phyloP scores from a whole-genome alignment of 192 early-diverging fungal genomes.

The Rhizophagus prolifer region DNA sequence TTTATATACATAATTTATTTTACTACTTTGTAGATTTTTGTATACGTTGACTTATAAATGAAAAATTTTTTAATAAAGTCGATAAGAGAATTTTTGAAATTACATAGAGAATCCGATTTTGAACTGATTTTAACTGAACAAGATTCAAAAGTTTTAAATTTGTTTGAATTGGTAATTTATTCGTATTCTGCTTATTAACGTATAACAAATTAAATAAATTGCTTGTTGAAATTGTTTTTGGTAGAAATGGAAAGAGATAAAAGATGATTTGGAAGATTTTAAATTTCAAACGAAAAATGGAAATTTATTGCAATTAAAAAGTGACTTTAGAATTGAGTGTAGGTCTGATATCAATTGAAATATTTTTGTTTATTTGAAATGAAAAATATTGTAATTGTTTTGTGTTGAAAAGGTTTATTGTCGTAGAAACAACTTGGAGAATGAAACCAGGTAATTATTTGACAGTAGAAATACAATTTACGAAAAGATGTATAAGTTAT shows the following conservation, averaged over 20 bases:
- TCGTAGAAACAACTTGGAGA: conserved; percentile 14
- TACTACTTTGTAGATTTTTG: background rate
- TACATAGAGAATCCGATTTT: conserved; percentile 3
- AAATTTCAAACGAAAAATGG: background rate
- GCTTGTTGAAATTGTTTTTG: background rate
- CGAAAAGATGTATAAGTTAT: background rate
- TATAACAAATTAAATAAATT: background rate
- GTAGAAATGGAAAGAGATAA: background rate
- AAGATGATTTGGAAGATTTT: background rate
- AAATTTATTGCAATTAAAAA: background rate
- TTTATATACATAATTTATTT: background rate
- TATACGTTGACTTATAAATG: background rate
- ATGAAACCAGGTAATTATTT: background rate
- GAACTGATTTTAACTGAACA: background rate
- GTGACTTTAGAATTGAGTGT: background rate
- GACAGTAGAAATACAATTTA: background rate
- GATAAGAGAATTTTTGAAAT: conserved; percentile 14
- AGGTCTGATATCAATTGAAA: background rate
- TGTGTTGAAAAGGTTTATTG: conserved; percentile 3
- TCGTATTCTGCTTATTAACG: background rate
- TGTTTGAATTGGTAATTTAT: background rate
- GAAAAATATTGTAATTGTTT: background rate
- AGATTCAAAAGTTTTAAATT: background rate
- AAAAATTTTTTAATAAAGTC: background rate
- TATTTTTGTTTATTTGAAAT: background rate